These are phyloP conservation scores for Neoascochyta sp. DNA, from an alignment of 2,329 filamentous ascomycete genomes.

Conservation along the genomic window DNA sequence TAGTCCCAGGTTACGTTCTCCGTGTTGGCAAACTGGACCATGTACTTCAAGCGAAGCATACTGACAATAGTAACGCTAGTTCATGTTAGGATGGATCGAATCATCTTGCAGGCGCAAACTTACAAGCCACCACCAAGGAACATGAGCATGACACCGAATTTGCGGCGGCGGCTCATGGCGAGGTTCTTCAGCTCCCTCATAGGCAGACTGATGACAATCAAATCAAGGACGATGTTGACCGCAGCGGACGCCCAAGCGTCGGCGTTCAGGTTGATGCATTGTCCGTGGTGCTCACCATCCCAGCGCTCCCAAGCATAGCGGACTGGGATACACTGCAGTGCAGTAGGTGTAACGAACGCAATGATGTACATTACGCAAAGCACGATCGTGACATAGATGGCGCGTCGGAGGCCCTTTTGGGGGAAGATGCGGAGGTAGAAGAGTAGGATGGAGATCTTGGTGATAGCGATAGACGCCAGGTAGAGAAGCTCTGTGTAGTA, in stretches of 20 bases:
- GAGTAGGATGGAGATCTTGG: conserved; percentile 28
- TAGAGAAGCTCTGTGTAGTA: conserved; percentile 23
- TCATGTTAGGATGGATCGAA: background rate
- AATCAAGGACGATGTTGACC: conserved; percentile 32
- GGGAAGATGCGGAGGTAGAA: conserved; percentile 34
- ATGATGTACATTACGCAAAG: conserved; percentile 17
- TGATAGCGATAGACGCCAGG: conserved; percentile 16
- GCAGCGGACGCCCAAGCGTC: conserved; percentile 28
- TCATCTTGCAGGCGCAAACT: conserved; percentile 7
- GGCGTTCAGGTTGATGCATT: conserved; percentile 23
- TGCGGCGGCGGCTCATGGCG: conserved; percentile 26
- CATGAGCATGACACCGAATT: conserved; percentile 37
- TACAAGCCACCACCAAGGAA: conserved; percentile 41
- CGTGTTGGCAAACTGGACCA: conserved; percentile 44
- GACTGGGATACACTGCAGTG: conserved; percentile 22
- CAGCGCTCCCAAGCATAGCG: conserved; percentile 21
- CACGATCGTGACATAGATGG: conserved; percentile 14
- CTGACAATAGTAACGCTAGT: conserved; percentile 45
- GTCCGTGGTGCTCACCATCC: conserved; percentile 24
- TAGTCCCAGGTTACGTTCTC: conserved; percentile 40
- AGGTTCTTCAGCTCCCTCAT: conserved; percentile 29
- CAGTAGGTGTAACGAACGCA: conserved; percentile 14
- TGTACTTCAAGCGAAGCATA: conserved; percentile 42
- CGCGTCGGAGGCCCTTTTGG: conserved; percentile 11
- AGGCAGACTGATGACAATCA: conserved; percentile 30